Evolutionary conservation across 2,329 filamentous ascomycete genomes (phyloP).

Genomic region (Sclerotinia glacialis): DNA sequence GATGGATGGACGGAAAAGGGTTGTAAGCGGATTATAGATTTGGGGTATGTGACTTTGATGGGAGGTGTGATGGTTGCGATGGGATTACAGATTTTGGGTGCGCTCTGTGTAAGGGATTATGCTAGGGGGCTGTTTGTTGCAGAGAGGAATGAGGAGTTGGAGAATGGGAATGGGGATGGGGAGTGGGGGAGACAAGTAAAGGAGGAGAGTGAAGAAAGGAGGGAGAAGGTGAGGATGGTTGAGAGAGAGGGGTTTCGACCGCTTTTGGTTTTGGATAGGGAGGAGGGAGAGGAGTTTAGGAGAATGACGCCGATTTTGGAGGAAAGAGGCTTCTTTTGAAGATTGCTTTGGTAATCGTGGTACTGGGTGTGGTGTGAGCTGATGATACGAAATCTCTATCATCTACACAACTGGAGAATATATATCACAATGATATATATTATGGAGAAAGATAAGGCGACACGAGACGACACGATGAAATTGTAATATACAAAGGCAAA

Average conservation of each 20-base stretch:
- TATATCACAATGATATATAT: neutral
- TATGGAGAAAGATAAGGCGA: neutral
- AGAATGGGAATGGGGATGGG: no score
- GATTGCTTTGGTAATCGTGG: neutral
- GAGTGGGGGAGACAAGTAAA: neutral
- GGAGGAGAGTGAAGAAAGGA: neutral
- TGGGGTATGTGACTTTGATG: neutral
- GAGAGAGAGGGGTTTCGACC: neutral
- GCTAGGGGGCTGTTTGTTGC: constrained; percentile 32
- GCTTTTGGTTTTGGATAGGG: neutral
- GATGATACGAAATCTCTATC: neutral
- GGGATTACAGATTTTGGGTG: constrained; percentile 11
- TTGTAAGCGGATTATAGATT: neutral
- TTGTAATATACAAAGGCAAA: neutral
- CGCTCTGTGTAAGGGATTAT: constrained; percentile 17
- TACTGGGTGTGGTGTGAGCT: neutral
- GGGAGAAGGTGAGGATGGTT: neutral
- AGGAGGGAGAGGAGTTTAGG: neutral
- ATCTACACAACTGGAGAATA: neutral
- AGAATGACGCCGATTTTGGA: neutral
- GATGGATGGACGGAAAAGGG: neutral
- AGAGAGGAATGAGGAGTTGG: neutral
- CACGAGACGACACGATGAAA: neutral
- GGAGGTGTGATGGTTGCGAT: neutral
- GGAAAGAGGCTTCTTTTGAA: neutral